phyloP scores from a whole-genome alignment of 208 protist genomes.

The Phytomonas francai region DNA sequence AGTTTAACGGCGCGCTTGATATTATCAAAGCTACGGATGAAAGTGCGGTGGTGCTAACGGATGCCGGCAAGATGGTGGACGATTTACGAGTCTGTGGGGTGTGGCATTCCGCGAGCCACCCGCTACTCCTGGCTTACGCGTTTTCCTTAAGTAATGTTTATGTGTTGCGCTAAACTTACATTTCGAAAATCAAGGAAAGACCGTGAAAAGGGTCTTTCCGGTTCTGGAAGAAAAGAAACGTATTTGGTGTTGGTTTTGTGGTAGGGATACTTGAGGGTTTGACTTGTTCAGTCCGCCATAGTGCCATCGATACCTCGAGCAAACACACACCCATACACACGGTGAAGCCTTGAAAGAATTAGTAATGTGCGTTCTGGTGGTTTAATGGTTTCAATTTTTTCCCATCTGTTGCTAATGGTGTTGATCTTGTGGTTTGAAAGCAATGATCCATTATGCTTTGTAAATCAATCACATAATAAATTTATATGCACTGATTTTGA shows the following conservation, averaged over 20 bases:
- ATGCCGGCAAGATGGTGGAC: constrained; percentile 36
- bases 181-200: not conserved
- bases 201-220: no score
- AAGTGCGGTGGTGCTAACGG: constrained; percentile 40
- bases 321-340: constrained; percentile 1
- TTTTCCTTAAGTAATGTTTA: constrained; percentile 46
- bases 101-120: not conserved
- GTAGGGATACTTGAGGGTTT: no score
- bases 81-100: constrained; percentile 32
- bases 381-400: constrained; percentile 6
- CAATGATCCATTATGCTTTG: not conserved
- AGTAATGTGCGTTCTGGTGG: no score
- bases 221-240: no score
- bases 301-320: not conserved
- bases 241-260: no score
- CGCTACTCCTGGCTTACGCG: constrained; percentile 37
- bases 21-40: constrained; percentile 33
- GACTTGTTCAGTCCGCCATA: no score
- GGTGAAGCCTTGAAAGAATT: no score
- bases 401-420: constrained; percentile 1
- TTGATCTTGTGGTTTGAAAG: constrained; percentile 2
- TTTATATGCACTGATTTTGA: no score
- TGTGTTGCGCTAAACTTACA: constrained; percentile 24
- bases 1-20: constrained; percentile 20
- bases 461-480: not conserved